Evolutionary conservation across 192 early-diverging fungal species (phyloP).

Genomic region (Endogone sp.): DNA sequence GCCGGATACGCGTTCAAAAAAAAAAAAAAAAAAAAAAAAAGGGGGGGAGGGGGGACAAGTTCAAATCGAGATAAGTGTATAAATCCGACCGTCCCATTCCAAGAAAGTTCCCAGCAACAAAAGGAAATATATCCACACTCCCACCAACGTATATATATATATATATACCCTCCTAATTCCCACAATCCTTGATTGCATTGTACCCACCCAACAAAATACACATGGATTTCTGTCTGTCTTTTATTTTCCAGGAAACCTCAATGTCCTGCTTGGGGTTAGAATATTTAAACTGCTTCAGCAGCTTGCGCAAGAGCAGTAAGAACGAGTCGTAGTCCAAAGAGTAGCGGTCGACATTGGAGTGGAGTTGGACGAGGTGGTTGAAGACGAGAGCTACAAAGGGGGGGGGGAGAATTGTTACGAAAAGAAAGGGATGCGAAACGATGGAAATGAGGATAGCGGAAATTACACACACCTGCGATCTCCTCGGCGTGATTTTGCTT

Average conservation of each 20-base stretch:
- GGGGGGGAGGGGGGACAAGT: background rate
- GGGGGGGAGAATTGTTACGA: background rate
- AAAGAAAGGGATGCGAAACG: background rate
- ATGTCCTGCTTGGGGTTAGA: conserved; percentile 10
- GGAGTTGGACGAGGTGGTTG: too few species aligned
- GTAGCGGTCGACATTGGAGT: background rate
- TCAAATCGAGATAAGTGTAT: too few species aligned
- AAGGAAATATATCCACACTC: too few species aligned
- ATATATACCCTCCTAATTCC: too few species aligned
- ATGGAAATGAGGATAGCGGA: background rate
- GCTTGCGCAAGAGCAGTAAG: background rate
- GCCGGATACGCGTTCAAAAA: too few species aligned
- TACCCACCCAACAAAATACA: conserved; percentile 14
- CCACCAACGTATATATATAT: too few species aligned
- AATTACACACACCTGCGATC: conserved; percentile 9
- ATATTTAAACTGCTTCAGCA: conserved; percentile 8
- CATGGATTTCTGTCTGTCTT: conserved; percentile 11
- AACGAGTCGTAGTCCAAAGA: conserved; percentile 1
- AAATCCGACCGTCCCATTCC: too few species aligned
- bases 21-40: too few species aligned
- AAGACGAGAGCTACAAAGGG: background rate
- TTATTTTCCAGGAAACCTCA: conserved; percentile 8
- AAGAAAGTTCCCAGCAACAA: too few species aligned
- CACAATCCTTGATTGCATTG: background rate
- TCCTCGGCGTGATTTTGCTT: conserved; percentile 13